Evolutionary conservation across 768 basidiomycete genomes (phyloP).

Genomic region (Coprinopsis marcescibilis): DNA sequence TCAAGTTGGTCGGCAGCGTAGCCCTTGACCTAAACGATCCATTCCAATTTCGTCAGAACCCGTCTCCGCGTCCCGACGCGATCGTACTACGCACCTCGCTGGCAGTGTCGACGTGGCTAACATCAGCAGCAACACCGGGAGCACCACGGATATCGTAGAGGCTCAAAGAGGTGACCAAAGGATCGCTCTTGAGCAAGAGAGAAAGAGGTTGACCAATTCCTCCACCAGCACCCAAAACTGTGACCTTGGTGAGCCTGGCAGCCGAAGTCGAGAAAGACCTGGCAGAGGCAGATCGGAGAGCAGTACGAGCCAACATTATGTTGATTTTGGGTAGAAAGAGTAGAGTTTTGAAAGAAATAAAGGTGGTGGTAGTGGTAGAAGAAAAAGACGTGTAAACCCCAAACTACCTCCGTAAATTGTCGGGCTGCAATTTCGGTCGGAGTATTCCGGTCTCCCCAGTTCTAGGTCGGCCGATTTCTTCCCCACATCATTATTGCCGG

Average conservation of each 20-base stretch:
- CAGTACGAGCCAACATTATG: constrained; percentile 66
- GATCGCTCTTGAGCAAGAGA: constrained; percentile 88
- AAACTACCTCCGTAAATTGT: neutral
- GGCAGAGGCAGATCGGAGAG: constrained; percentile 52
- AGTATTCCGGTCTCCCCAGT: neutral
- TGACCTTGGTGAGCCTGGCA: constrained; percentile 77
- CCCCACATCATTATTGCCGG: neutral
- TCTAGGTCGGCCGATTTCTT: no score
- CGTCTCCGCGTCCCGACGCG: neutral
- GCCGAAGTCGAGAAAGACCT: constrained; percentile 74
- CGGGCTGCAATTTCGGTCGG: constrained; percentile 4
- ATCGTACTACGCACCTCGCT: constrained; percentile 55
- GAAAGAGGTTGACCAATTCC: constrained; percentile 98
- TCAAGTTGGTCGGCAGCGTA: constrained; percentile 85
- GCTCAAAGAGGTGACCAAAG: constrained; percentile 77
- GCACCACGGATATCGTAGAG: constrained; percentile 95
- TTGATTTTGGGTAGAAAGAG: neutral
- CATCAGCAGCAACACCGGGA: constrained; percentile 95
- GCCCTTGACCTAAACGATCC: constrained; percentile 55
- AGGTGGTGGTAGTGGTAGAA: neutral
- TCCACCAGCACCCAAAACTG: constrained; percentile 96
- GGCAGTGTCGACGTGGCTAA: constrained; percentile 87
- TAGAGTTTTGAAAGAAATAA: neutral
- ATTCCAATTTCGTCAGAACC: neutral
- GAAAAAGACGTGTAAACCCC: neutral